Evolutionary conservation across 2,329 filamentous ascomycete species (phyloP), one percentile per base, ranked within the genome.

Genomic region (Calonectria honghensis): DNA sequence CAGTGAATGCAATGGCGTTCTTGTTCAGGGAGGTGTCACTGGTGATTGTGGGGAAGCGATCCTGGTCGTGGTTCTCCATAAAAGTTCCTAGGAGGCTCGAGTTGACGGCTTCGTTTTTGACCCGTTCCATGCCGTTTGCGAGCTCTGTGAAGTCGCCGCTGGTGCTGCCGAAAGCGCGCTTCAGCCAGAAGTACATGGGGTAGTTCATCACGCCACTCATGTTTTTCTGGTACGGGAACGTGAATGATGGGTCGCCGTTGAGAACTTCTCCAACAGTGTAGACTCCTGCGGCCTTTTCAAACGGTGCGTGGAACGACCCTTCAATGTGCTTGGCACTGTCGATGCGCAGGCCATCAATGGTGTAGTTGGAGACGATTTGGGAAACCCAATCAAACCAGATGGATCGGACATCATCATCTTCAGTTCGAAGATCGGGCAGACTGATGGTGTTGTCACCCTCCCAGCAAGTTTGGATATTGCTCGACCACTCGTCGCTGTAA

Each of bases 201-300:
- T 92, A 94, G 84, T 94, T 92, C 74, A 93, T 83, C 37, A 93
- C 82, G 18, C 91, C 91, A n/a, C 87, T 86, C 85, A 93, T 88
- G 70, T 87, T 82, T 63, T 86, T 83, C 54, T 91, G 87, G 79
- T 91, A 93, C 13, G 87, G 87, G 27, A 87, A 84, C 0, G 90
- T 84, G 77, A 90, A 91, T 11, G 82, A 74, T 1, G 89, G 86
- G 75, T 89, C 85, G 35, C 90, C 90, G 39, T 91, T 86, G 66
- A 87, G 89, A 4, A 93, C 91, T 79, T 94, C 92, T 13, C 92
- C 92, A 18, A 93, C 86, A 6, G 88, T 86, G 81, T 92, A 93
- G 2, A 93, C 89, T 6, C 90, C 91, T 1, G 90, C 87, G 2
- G 88, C 89, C 9, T 85, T 78, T 29, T 87, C 84, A 77, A 93